Conservation (phyloP, 768 basidiomycete genomes). For the Naganishia randhawae region DNA sequence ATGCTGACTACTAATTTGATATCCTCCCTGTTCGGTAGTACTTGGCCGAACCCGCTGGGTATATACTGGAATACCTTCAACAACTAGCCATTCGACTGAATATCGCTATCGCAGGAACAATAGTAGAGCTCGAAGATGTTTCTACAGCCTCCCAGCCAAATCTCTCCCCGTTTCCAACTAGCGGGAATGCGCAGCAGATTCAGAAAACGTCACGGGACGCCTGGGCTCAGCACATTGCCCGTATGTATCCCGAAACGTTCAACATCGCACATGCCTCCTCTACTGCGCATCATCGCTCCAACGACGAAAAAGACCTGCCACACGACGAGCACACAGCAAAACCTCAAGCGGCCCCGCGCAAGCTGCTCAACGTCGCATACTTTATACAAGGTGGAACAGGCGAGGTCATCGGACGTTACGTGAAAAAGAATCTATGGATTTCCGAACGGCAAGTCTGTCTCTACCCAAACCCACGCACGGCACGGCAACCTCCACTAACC, state of each 20-base stretch:
- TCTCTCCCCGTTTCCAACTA: neutral
- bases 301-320: conserved; percentile 30
- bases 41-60: conserved; percentile 35
- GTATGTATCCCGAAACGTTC: neutral
- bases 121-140: conserved; percentile 33
- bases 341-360: no score
- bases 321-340: no score
- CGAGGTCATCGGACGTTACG: conserved; percentile 36
- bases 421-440: conserved; percentile 46
- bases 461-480: neutral
- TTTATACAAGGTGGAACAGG: conserved; percentile 38
- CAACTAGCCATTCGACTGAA: conserved; percentile 32
- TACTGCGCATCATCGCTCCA: neutral
- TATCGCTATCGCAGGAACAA: conserved; percentile 39
- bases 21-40: conserved; percentile 34
- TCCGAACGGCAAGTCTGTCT: conserved; percentile 38
- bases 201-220: no score
- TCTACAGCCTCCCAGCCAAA: conserved; percentile 25
- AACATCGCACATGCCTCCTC: neutral
- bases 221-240: conserved; percentile 7
- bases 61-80: conserved; percentile 30
- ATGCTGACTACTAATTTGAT: neutral
- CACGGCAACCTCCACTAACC: neutral
- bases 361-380: conserved; percentile 42
- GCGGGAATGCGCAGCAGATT: neutral